phyloP scores from a whole-genome alignment of 768 basidiomycete species.

The Peribolospora baueri region DNA sequence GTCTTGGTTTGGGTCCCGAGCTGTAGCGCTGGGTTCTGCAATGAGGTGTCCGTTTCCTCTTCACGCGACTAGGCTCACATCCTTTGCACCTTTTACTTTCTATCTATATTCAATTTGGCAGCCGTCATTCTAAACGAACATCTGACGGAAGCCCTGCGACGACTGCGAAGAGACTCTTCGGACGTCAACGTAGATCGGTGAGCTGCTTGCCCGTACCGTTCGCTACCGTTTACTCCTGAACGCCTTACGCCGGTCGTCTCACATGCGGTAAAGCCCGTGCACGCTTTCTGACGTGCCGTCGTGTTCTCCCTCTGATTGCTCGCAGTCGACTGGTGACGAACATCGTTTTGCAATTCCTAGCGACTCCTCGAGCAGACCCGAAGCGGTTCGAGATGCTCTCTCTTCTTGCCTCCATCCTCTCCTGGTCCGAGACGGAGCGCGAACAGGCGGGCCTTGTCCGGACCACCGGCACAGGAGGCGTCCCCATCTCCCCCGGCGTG shows the following conservation, averaged over 20 bases:
- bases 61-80: background rate
- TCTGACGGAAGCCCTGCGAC: conserved; percentile 86
- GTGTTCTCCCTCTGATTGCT: background rate
- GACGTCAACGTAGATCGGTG: conserved; percentile 62
- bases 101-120: conserved; percentile 15
- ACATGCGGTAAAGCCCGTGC: background rate
- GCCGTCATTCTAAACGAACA: conserved; percentile 96
- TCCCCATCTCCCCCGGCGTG: conserved; percentile 1
- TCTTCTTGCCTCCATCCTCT: conserved; percentile 66
- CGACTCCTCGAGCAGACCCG: conserved; percentile 66
- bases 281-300: background rate
- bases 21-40: background rate
- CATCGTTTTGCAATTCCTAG: conserved; percentile 67
- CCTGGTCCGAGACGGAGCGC: conserved; percentile 72
- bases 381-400: conserved; percentile 94
- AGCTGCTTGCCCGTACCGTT: conserved; percentile 1
- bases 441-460: conserved; percentile 54
- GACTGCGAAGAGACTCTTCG: conserved; percentile 59
- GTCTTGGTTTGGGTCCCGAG: background rate
- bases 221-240: background rate
- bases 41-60: background rate
- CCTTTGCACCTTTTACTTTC: background rate
- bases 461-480: conserved; percentile 27
- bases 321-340: conserved; percentile 68
- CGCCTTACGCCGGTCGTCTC: background rate